Base-by-base conservation (phyloP, 2,329 filamentous ascomycete genomes). In the Ophiostoma triangulosporum region DNA sequence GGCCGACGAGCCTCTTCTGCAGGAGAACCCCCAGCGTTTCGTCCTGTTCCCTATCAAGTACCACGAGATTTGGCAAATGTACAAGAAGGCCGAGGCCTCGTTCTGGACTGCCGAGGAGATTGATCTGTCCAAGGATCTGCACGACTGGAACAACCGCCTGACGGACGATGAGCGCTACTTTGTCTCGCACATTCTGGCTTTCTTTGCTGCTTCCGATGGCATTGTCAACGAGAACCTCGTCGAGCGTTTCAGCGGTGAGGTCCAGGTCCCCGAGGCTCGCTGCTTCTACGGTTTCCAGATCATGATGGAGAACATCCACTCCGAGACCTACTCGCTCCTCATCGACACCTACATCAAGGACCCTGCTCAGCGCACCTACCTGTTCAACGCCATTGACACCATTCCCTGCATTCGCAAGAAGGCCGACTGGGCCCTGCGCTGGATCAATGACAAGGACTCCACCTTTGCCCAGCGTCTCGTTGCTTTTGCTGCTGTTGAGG, bases 301-400 rank as follows among this genome's bases (percentile, higher is more conserved):
- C 76, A 98, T 98, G 93, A 97, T 98, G 88, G 93, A 98, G 79
- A 98, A 98, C 75, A 95, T 98, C 65, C 93, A 98, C 80, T 96
- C 93, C 15, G 93, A 98, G 76, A 98, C 93, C 53, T 98, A 98
- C 80, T 97, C 91, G 20, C 84, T 98, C 33, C 83, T 98, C 67
- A 98, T 98, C 68, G 93, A 98, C 70, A 96, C 91, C 58, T 98
- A 98, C 72, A 95, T 98, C 74, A 96, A 94, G 78, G 93, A 98
- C 76, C 86, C 88, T 58, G 86, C 86, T 68, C 91, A 98, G 76
- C 84, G 88, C 62, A 86, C 80, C 58, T 90, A 97, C 69, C 84
- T 98, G 55, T 97, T 98, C 75, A 95, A 98, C 65, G 93, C 93
- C 64, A 94, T 98, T 71, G 93, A 98, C 62, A 98, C 91, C 66